Conservation (phyloP, 352 stramenopile species). For the Phytophthora crassamura region DNA sequence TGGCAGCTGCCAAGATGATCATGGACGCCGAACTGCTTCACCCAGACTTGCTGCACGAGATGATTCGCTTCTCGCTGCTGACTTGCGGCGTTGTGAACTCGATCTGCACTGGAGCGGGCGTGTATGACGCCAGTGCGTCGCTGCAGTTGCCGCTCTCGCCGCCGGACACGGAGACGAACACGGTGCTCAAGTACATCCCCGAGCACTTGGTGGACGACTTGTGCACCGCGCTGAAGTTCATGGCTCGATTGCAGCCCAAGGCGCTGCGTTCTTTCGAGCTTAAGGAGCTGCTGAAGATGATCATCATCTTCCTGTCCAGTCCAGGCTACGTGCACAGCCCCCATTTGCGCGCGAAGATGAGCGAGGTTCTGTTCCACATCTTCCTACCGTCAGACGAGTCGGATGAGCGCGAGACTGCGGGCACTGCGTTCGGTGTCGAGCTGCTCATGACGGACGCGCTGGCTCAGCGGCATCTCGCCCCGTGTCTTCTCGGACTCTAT, state of each 20-base stretch:
- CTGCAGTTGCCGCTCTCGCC: constrained; percentile 52
- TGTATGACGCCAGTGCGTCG: constrained; percentile 20
- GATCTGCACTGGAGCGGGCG: constrained; percentile 47
- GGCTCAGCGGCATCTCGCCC: constrained; percentile 91
- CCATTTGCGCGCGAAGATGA: constrained; percentile 96
- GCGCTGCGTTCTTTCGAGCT: constrained; percentile 86
- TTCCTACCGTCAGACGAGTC: constrained; percentile 93
- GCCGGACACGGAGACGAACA: constrained; percentile 30
- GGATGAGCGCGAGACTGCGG: constrained; percentile 74
- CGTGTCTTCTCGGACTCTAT: constrained; percentile 97
- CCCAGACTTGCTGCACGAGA: constrained; percentile 79
- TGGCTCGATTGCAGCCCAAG: constrained; percentile 88
- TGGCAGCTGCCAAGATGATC: constrained; percentile 78
- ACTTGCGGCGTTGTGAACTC: constrained; percentile 66
- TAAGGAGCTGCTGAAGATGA: constrained; percentile 91
- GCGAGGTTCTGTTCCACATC: constrained; percentile 95
- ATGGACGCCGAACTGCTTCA: constrained; percentile 83
- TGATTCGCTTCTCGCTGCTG: constrained; percentile 76
- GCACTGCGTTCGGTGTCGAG: constrained; percentile 53
- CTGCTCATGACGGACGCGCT: constrained; percentile 71
- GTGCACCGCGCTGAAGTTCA: constrained; percentile 92
- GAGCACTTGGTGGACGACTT: constrained; percentile 97
- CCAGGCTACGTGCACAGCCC: constrained; percentile 87
- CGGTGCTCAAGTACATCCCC: constrained; percentile 84
- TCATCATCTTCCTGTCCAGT: constrained; percentile 92